phyloP scores from a whole-genome alignment of 2,329 filamentous ascomycete species.

The Paracorniculantispora psalliotae region DNA sequence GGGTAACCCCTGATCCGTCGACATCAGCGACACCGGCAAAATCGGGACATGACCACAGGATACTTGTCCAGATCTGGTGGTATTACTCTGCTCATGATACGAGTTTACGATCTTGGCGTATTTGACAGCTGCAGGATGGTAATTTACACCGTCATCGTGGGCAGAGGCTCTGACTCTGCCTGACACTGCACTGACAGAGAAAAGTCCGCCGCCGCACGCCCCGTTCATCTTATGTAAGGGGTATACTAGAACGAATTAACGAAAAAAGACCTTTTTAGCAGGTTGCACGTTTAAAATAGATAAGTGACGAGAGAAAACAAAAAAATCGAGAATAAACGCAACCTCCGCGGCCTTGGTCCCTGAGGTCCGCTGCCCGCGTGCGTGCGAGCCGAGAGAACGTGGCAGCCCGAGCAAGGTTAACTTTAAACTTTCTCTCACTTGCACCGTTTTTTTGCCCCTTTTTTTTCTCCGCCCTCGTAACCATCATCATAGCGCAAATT shows the following conservation, averaged over 20 bases:
- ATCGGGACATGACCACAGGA: background rate
- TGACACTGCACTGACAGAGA: too few relatives aligned
- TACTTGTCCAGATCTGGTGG: background rate
- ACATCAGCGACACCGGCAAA: background rate
- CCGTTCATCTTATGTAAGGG: background rate
- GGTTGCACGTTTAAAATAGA: background rate
- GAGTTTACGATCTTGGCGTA: background rate
- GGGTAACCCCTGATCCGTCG: background rate
- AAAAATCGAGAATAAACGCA: background rate
- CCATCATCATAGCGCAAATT: too few relatives aligned
- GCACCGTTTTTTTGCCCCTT: constrained; percentile 3
- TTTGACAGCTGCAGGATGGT: too few relatives aligned
- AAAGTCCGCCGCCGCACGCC: background rate
- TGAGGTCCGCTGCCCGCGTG: too few relatives aligned
- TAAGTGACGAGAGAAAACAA: background rate
- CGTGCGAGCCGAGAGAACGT: background rate
- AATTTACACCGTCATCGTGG: too few relatives aligned
- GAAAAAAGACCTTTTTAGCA: background rate
- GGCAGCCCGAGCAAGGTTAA: constrained; percentile 3
- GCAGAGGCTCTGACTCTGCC: too few relatives aligned
- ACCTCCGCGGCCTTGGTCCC: too few relatives aligned
- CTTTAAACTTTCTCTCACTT: constrained; percentile 6
- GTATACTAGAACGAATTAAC: background rate
- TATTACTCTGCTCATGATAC: background rate
- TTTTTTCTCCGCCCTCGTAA: too few relatives aligned